Evolutionary conservation across 495 filamentous ascomycete genomes (phyloP).

Genomic region (Penicillium malachiteum): DNA sequence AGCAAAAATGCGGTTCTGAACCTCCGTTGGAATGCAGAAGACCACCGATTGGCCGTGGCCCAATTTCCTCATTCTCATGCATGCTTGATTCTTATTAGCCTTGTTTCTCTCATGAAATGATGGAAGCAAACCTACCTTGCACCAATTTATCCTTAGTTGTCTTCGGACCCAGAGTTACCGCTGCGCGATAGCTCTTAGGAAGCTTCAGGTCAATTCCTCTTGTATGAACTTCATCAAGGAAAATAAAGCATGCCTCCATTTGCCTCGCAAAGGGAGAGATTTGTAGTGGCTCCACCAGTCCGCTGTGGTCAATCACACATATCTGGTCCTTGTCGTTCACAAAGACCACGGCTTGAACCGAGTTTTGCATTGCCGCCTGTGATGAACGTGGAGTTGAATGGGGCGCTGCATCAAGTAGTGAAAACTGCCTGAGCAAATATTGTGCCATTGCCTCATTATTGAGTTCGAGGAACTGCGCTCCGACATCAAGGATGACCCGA

Average conservation of each 20-base stretch:
- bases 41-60: conserved; percentile 61
- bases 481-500: conserved; percentile 69
- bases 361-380: conserved; percentile 4
- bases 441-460: conserved; percentile 51
- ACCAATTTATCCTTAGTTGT: conserved; percentile 71
- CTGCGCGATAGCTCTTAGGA: conserved; percentile 57
- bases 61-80: conserved; percentile 65
- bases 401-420: too few species aligned
- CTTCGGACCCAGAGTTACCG: conserved; percentile 66
- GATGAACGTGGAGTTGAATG: too few species aligned
- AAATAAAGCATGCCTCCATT: conserved; percentile 64
- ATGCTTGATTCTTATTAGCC: conserved; percentile 42
- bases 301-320: conserved; percentile 46
- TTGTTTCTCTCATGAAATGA: neutral
- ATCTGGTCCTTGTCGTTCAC: conserved; percentile 46
- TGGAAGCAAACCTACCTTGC: conserved; percentile 57
- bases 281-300: conserved; percentile 49
- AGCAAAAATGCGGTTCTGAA: conserved; percentile 40
- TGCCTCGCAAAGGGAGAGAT: conserved; percentile 60
- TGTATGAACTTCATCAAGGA: conserved; percentile 75
- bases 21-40: conserved; percentile 55
- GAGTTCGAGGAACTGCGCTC: conserved; percentile 69
- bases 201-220: conserved; percentile 71
- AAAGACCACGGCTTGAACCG: conserved; percentile 44
- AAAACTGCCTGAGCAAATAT: conserved; percentile 10